Evolutionary conservation across 805 yeast genomes (phyloP), one percentile per base, ranked within the genome.

Genomic region (Nakazawaea peltata): DNA sequence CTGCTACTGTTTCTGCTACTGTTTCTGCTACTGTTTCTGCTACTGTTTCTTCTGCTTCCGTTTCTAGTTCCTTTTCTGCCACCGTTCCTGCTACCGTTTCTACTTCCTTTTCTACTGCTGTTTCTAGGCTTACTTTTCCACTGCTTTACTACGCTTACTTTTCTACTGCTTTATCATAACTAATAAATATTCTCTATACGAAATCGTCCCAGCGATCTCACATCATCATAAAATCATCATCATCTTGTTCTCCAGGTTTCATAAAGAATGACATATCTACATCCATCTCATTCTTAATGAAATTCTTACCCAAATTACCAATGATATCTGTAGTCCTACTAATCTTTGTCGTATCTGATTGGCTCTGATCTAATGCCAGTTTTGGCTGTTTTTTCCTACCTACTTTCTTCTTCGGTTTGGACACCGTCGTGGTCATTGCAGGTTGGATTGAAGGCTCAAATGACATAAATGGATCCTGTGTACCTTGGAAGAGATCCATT

Each of bases 211-310:
- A n/a, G n/a, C n/a, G n/a, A n/a, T n/a, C n/a, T n/a, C n/a, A n/a
- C 29, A 36, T 36, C 35, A 36, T 31, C 39, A 36, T 36, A 27
- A 36, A 36, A 21, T 36, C 39, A 23, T 36, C 39, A 9, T 14
- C 15, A 28, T 32, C 35, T 14, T 36, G 32, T 22, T 31, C 34
- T 4, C 32, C 34, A 2, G 34, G 34, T 19, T 27, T 31, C 13
- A 36, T 22, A 21, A 36, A 36, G 22, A 36, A 36, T 7, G 35
- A 31, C 39, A 36, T 36, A 28, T 36, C 39, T 4, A 36, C 35
- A 26, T 37, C 40, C 32, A 32, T 28, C 19, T 37, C 40, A 26
- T 37, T 32, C 18, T 37, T 37, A 23, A 36, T 28, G 26, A 37
- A 37, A 18, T 37, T 33, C 17, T 29, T 37, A 18, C 33, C 37